Evolutionary conservation across 2,329 filamentous ascomycete genomes (phyloP), one percentile per base, ranked within the genome.

Genomic region (Thelonectria rubi): DNA sequence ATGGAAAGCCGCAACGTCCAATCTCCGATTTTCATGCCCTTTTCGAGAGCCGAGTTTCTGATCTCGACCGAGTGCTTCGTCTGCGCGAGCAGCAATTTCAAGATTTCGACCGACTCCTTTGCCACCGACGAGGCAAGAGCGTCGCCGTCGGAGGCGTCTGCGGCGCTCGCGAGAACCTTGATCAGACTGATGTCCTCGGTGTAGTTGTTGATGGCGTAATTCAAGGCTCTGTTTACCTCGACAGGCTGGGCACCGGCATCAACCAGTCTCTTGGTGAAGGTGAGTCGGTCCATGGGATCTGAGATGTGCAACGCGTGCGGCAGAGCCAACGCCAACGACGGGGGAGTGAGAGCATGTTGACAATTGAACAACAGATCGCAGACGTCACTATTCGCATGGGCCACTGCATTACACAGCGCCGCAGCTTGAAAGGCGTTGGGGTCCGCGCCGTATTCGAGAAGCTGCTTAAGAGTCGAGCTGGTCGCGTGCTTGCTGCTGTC

Each of bases 391-490:
- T 82, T 77, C 14, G 80, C 79, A 1, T 78, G 79, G 17, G 78
- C 78, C 2, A 88, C 79, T 5, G 84, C 84, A 55, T 77, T 76
- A 54, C 82, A 82, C 0, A 88, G 72, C 0, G 85, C 80, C 1
- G 81, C 79, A 0, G 80, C 84, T 24, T 85, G 81, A 58, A 81
- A 78, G 1, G 79, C 76, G 63, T 88, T 86, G n/a, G 86, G 76
- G 48, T 87, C 81, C 2, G 85, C 86, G 1, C 84, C 84, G 1
- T 80, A 77, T 1, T 78, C 76, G 1, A 88, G 69, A 0, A 88
- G 77, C 1, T 78, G 73, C 56, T 79, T 78, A 34, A 87, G 60
- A 1, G 82, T 78, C 2, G 79, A 75, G 5, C 84, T 71, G 1
- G 78, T 78, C 4, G 80, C 78, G 11, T 78, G 70, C 1, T 76